A percentile compares a stretch with the other conserved stretches of the same genome.
Evolutionary conservation across 192 early-diverging fungal species (phyloP).

Genomic region (Glomus cerebriforme): DNA sequence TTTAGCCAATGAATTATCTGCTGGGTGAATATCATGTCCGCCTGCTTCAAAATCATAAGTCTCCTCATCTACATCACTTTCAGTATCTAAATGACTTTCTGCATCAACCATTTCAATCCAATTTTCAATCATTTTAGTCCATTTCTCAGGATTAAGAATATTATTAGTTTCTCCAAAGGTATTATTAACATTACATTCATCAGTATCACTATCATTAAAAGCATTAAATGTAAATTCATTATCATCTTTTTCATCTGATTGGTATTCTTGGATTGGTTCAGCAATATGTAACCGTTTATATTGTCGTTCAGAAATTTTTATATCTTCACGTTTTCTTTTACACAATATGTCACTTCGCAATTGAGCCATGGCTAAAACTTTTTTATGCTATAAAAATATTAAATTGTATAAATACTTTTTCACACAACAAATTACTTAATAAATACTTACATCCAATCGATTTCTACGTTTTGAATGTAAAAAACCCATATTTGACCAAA

Average conservation of each 20-base stretch:
- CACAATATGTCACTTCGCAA: neutral
- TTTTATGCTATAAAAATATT: neutral
- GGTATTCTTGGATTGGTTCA: neutral
- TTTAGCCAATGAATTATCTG: neutral
- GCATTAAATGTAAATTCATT: neutral
- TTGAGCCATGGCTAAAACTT: neutral
- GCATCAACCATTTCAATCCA: neutral
- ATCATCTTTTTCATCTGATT: neutral
- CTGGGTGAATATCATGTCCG: neutral
- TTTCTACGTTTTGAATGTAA: neutral
- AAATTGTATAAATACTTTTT: neutral
- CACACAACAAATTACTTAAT: neutral
- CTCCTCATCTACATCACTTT: neutral
- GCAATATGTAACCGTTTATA: neutral
- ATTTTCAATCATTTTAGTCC: neutral
- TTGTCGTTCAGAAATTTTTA: neutral
- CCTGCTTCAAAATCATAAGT: neutral
- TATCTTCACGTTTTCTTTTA: conserved; percentile 1
- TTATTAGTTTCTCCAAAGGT: neutral
- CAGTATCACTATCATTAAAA: neutral
- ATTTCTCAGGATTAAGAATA: neutral
- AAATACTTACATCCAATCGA: neutral
- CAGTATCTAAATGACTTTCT: neutral
- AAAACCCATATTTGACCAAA: neutral
- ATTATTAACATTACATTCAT: neutral